Percentiles rank a stretch among this genome's conserved stretches.
Evolutionary conservation across 2,329 filamentous ascomycete genomes (phyloP).

Genomic region (Fusarium coffeatum): DNA sequence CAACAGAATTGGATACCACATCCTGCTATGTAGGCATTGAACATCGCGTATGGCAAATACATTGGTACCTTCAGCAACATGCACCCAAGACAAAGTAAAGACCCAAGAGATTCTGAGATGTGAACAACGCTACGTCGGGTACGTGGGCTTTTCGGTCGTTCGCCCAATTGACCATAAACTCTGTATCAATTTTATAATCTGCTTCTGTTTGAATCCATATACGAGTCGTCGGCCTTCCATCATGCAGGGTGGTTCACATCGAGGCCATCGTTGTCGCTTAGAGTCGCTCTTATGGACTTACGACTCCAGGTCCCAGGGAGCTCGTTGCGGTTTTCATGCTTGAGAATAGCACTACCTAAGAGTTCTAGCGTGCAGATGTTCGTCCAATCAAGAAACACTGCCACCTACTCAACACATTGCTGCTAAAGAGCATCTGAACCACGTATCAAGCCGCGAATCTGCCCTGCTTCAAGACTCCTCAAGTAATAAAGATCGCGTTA

Average conservation of each 20-base stretch:
- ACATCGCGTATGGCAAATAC: too few relatives aligned
- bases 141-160: neutral
- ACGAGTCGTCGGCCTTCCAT: neutral
- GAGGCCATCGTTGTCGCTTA: too few relatives aligned
- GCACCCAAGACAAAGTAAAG: too few relatives aligned
- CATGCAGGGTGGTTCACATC: too few relatives aligned
- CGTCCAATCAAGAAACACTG: neutral
- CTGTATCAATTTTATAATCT: too few relatives aligned
- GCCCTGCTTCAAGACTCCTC: neutral
- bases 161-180: neutral
- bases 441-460: neutral
- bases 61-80: neutral
- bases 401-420: neutral
- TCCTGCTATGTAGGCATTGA: too few relatives aligned
- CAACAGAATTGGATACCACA: too few relatives aligned
- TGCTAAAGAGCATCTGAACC: too few relatives aligned
- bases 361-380: too few relatives aligned
- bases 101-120: neutral
- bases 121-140: too few relatives aligned
- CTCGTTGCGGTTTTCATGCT: neutral
- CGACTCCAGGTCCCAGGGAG: fast-evolving
- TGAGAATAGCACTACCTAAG: too few relatives aligned
- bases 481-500: neutral
- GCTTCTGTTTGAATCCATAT: neutral
- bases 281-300: too few relatives aligned